Evolutionary conservation across 176 grass and related monocot species (phyloP), one percentile per base, ranked within the genome.

Genomic region (Ampelocalamus luodianensis): DNA sequence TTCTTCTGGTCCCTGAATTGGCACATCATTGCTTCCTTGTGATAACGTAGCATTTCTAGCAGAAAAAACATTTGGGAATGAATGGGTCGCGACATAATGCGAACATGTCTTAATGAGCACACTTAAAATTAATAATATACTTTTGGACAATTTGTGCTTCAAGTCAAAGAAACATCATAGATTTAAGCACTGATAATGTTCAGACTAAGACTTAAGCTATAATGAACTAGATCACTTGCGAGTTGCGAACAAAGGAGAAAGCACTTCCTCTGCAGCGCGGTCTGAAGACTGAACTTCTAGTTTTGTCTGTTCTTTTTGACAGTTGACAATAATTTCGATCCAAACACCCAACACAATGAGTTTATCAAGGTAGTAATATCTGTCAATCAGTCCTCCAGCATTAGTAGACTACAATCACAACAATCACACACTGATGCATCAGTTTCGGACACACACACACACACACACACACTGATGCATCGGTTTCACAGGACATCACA

Each of bases 141-240:
- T 0, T 76, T 34, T 53, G 69, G 50, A 32, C 1, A 18, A 27
- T 27, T 40, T 14, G 40, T 60, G 27, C 59, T 74, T 74, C 40
- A 74, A 60, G 5, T 50, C 37, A 84, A 84, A 79, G 68, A 63
- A 26, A 29, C 54, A 20, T 42, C 46, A 74, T 74, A 17, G 12
- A 14, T 39, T 49, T 69, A 68, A 64, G 16, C 39, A 59, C 18
- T 26, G 20, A 34, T 17, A 61, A n/a, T n/a, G 78, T 39, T 68
- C n/a, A 61, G 61, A 68, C 6, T 27, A 56, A 72, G 76, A 79
- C 49, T 15, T 42, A 18, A 67, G 62, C 39, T 70, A 77, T 70
- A 27, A 82, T 56, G 37, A 81, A 81, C 1, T 76, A 24, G 24
- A 76, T 75, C 85, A 45, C 77, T 74, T 87, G 85, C 37, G 37